Base-by-base conservation (phyloP, 345 rosid genomes). In the Melastoma malabathricum region DNA sequence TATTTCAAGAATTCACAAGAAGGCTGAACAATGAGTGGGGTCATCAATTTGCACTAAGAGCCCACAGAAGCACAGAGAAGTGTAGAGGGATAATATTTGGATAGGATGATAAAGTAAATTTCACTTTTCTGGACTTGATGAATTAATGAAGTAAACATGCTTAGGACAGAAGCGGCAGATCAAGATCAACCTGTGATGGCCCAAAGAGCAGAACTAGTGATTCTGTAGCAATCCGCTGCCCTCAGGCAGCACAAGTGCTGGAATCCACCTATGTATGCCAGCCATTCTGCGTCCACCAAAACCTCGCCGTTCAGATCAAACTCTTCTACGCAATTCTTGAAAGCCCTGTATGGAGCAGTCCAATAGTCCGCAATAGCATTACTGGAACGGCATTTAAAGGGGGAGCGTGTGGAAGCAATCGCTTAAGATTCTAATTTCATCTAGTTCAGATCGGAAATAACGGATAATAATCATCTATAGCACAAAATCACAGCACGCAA, bases 261-360 rank as follows among this genome's bases (percentile, higher is more conserved):
- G 27, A 82, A 90, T n/a, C 87, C 87, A 44, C 89, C 98, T 56
- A 86, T 47, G 63, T 84, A 90, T 0, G 92, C 96, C 81, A 79
- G 72, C 98, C 98, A 92, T 68, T 92, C 98, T 0, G 77, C 95
- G 60, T 92, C 87, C 47, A 92, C 77, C 38, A 66, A 65, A 63
- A 55, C 74, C 64, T 87, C 82, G 20, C 87, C 82, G 51, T 74
- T 64, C 4, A 90, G 73, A 69, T 86, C 83, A 43, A 84, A 64
- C 14, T 59, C 80, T 74, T 84, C 98, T 14, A 64, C 92, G 13
- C 68, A 76, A 53, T 64, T 48, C 60, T 92, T 92, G 76, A 92
- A 92, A 41, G 71, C 71, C 67, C 98, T 86, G 77, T 62, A 56
- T 10, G 13, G 31, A 19, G 51, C 54, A 59, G 51, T 38, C 14